These are phyloP conservation scores for Picochlorum sp. DNA, from an alignment of 139 green algal species.

Conservation along the genomic window DNA sequence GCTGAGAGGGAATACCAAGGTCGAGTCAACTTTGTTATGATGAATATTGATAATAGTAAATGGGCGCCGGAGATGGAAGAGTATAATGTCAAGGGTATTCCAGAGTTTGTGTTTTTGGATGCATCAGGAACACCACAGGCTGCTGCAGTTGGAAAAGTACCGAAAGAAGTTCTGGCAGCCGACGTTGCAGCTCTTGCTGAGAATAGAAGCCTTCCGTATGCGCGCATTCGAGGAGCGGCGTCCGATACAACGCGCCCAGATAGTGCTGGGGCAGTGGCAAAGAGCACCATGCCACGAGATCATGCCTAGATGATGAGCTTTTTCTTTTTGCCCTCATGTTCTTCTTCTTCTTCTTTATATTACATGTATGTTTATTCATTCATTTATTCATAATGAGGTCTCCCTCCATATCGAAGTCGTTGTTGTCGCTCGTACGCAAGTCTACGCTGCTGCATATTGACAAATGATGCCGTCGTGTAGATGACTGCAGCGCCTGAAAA, in stretches of 20 bases:
- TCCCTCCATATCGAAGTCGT: conserved; percentile 2
- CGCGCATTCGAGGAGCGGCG: conserved; percentile 16
- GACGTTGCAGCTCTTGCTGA: conserved; percentile 49
- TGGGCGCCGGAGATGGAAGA: conserved; percentile 70
- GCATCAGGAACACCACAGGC: conserved; percentile 51
- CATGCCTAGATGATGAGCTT: conserved; percentile 24
- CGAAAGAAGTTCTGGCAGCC: conserved; percentile 57
- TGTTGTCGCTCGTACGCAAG: conserved; percentile 4
- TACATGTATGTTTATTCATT: conserved; percentile 4
- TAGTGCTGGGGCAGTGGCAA: background rate
- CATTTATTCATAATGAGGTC: conserved; percentile 4
- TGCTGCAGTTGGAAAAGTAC: conserved; percentile 72
- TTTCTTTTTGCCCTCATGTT: background rate
- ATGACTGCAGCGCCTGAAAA: conserved; percentile 13
- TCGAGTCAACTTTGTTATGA: conserved; percentile 93
- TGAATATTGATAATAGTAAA: conserved; percentile 98
- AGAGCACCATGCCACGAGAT: conserved; percentile 28
- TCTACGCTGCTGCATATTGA: conserved; percentile 8
- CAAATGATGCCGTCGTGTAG: conserved; percentile 16
- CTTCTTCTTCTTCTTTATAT: background rate
- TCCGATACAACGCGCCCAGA: conserved; percentile 23
- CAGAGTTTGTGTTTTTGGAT: conserved; percentile 88
- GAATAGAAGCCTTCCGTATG: conserved; percentile 36
- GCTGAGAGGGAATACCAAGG: conserved; percentile 66
- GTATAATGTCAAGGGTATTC: conserved; percentile 86